Base-by-base conservation (phyloP, 2,329 filamentous ascomycete genomes). In the Stemphylium lycopersici region DNA sequence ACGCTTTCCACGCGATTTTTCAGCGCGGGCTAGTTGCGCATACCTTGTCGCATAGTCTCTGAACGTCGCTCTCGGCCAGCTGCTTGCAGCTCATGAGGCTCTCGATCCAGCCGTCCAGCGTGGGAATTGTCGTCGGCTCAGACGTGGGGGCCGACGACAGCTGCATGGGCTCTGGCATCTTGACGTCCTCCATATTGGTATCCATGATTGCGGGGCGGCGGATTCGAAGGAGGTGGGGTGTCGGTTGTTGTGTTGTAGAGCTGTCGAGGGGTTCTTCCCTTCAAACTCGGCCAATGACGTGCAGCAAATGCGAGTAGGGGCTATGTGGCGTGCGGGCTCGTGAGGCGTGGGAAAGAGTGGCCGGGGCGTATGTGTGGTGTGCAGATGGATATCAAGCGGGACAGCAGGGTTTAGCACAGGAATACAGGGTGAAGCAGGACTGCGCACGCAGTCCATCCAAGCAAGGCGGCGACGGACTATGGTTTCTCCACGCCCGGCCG, bases 61-160 rank as follows among this genome's bases (percentile, higher is more conserved):
- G 91, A 60, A 99, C 95, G 76, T 99, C 95, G 63, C 86, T 83
- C 82, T 99, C 95, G 58, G 90, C 87, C 78, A 99, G 84, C 84
- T 98, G 95, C 83, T 99, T 99, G 90, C 95, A 99, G 75, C 81
- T 87, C 93, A 99, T 98, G 79, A 99, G 83, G 81, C 85, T 93
- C 84, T 97, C 93, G 76, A 99, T 98, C 95, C 95, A 99, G 73
- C 93, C 92, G 76, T 99, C 95, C 61, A 99, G 84, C 57, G 91
- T 96, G 58, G 90, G 87, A 81, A 96, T 95, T 67, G 92, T 91
- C 58, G 93, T 88, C 51, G 93, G 90, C 80, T 98, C 95, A 71
- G 87, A 84, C 51, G 87, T 81, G 45, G 91, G 86, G 56, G 89
- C 86, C 68, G 78, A 77, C 51, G 78, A 77, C 65, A 96, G 79